phyloP scores from a whole-genome alignment of 257 asterid species.

The Nicotiana undulata region DNA sequence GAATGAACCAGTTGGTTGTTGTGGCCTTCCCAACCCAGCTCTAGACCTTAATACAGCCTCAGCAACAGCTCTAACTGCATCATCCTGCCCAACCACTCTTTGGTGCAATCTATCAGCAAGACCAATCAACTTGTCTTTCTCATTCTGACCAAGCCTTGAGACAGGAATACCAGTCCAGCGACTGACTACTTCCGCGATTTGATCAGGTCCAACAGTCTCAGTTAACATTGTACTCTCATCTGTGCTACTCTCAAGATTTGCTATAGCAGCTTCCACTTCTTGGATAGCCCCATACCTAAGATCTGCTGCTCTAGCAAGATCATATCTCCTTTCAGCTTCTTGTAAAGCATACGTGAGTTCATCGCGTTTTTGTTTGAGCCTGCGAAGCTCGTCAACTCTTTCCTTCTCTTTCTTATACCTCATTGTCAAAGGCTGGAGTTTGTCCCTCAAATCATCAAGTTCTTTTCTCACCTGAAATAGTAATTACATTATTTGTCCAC shows the following conservation, averaged over 20 bases:
- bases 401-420: constrained; percentile 76
- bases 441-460: constrained; percentile 87
- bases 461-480: constrained; percentile 56
- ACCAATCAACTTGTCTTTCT: constrained; percentile 69
- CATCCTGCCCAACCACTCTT: constrained; percentile 58
- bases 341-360: constrained; percentile 61
- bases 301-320: constrained; percentile 91
- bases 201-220: constrained; percentile 88
- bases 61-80: constrained; percentile 66
- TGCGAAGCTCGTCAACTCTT: constrained; percentile 70
- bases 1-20: constrained; percentile 90
- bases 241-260: constrained; percentile 51
- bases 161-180: constrained; percentile 88
- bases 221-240: constrained; percentile 56
- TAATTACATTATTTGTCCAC: background rate
- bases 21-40: constrained; percentile 82
- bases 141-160: constrained; percentile 84
- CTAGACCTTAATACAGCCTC: constrained; percentile 89
- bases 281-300: constrained; percentile 79
- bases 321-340: constrained; percentile 91
- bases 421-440: constrained; percentile 79
- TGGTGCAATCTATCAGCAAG: constrained; percentile 40
- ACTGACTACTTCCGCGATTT: constrained; percentile 86
- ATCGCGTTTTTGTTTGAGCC: constrained; percentile 63
- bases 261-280: constrained; percentile 73